Evolutionary conservation across 768 basidiomycete genomes (phyloP).

Genomic region (Psilocybe azurescens): DNA sequence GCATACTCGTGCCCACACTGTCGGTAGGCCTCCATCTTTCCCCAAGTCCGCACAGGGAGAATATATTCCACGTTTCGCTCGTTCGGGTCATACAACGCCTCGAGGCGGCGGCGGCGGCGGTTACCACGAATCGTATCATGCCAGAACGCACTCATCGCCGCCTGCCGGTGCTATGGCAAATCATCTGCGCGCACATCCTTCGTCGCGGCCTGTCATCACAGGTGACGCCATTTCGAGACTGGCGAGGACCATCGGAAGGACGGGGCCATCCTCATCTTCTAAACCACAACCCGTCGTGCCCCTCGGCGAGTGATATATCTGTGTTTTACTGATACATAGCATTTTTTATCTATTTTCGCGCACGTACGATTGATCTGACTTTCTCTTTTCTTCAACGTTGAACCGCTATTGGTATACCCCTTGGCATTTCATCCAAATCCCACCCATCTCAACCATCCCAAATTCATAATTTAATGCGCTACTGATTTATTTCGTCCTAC

Average conservation of each 20-base stretch:
- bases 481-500: background rate
- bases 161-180: slow-evolving; percentile 43
- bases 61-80: slow-evolving; percentile 36
- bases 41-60: slow-evolving; percentile 34
- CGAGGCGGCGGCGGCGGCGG: slow-evolving; percentile 33
- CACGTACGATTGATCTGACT: background rate
- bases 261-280: slow-evolving; percentile 13
- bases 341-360: background rate
- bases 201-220: slow-evolving; percentile 71
- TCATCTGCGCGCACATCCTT: slow-evolving; percentile 39
- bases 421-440: background rate
- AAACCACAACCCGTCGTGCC: slow-evolving; percentile 19
- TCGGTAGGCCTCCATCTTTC: slow-evolving; percentile 46
- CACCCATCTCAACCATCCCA: background rate
- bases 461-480: background rate
- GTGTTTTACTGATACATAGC: background rate
- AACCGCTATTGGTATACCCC: background rate
- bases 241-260: slow-evolving; percentile 61
- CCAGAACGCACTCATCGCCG: slow-evolving; percentile 72
- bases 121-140: slow-evolving; percentile 36
- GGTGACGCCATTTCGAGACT: slow-evolving; percentile 72
- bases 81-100: slow-evolving; percentile 51
- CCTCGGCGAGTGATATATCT: slow-evolving; percentile 5
- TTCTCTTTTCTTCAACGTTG: background rate
- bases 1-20: slow-evolving; percentile 64